phyloP scores from a whole-genome alignment of 805 yeast species.

The Candida sakaeoensis region DNA sequence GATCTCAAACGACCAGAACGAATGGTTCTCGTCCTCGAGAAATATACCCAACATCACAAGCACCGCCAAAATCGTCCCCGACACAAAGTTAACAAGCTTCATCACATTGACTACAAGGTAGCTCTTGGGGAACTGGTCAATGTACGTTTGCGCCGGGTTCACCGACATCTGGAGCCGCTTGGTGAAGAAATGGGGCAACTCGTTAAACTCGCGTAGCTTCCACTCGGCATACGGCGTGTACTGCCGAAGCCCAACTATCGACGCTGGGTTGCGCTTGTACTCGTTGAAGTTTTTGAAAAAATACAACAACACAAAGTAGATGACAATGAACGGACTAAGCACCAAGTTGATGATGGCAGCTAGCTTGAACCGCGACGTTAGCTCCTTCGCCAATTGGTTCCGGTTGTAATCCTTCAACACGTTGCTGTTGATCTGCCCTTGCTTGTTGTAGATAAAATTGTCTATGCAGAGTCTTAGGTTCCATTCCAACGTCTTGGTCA shows the following conservation, averaged over 20 bases:
- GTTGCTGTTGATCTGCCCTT: constrained; percentile 73
- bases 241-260: constrained; percentile 66
- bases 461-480: constrained; percentile 82
- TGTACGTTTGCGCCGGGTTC: constrained; percentile 75
- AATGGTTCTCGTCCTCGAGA: constrained; percentile 75
- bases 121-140: constrained; percentile 90
- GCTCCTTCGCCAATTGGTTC: constrained; percentile 60
- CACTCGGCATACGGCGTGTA: constrained; percentile 94
- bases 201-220: constrained; percentile 93
- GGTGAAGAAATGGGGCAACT: constrained; percentile 82
- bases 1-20: constrained; percentile 84
- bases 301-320: constrained; percentile 76
- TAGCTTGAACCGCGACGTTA: constrained; percentile 74
- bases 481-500: constrained; percentile 93
- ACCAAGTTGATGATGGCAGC: constrained; percentile 84
- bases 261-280: constrained; percentile 81
- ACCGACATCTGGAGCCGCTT: constrained; percentile 74
- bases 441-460: constrained; percentile 78
- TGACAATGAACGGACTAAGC: constrained; percentile 80
- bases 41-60: constrained; percentile 60
- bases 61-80: constrained; percentile 88
- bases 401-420: constrained; percentile 72
- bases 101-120: constrained; percentile 33
- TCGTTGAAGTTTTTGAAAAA: constrained; percentile 92
- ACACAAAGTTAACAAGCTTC: constrained; percentile 51